Evolutionary conservation across 495 filamentous ascomycete genomes (phyloP).

Genomic region (Penicillium lividum): DNA sequence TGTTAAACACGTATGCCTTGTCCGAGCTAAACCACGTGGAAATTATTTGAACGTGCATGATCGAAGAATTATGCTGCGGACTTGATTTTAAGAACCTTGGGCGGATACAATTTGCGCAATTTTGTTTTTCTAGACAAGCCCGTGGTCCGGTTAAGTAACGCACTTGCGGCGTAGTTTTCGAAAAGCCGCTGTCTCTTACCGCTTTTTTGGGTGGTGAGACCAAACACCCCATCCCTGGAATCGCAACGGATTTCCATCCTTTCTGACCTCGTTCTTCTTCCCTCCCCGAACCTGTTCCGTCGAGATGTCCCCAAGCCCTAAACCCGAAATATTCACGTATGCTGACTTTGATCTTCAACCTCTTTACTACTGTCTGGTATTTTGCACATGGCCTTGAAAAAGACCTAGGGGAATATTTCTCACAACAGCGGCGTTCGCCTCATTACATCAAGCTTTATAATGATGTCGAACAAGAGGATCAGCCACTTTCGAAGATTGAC

Average conservation of each 20-base stretch:
- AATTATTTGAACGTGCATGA: too few species aligned
- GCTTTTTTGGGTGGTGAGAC: too few species aligned
- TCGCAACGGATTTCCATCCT: not conserved
- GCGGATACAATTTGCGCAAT: too few species aligned
- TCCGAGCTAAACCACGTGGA: too few species aligned
- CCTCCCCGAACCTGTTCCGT: not conserved
- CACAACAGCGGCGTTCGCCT: conserved; percentile 17
- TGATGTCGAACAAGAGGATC: conserved; percentile 21
- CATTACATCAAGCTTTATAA: conserved; percentile 21
- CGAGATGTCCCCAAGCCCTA: not conserved
- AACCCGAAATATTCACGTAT: conserved; percentile 20
- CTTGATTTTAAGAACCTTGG: too few species aligned
- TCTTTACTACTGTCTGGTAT: conserved; percentile 23
- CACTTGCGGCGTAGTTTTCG: too few species aligned
- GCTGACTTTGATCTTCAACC: conserved; percentile 25
- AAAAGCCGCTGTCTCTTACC: too few species aligned
- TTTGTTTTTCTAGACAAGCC: too few species aligned
- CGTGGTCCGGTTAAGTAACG: too few species aligned
- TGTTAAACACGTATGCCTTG: not conserved
- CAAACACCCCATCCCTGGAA: too few species aligned
- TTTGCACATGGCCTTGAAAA: conserved; percentile 14
- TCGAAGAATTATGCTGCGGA: too few species aligned
- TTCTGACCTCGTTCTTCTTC: not conserved
- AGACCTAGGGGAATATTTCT: conserved; percentile 17
- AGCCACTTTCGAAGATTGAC: conserved; percentile 18